Base-by-base conservation (phyloP, 208 protist genomes). In the Crithidia brevicula region DNA sequence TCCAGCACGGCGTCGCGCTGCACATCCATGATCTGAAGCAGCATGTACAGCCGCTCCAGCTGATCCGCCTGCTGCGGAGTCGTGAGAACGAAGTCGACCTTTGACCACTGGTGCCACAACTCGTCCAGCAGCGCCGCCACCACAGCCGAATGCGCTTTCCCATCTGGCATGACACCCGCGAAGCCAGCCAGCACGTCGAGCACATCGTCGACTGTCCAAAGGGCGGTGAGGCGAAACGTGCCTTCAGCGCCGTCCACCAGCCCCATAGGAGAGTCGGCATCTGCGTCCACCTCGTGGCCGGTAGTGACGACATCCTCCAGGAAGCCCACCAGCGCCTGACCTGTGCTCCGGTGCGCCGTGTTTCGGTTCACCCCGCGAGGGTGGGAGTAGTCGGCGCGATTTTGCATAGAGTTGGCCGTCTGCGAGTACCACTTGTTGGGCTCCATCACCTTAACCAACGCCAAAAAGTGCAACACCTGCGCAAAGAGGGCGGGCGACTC, bases 381-480 rank as follows among this genome's bases (percentile, higher is more conserved):
- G 58, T 96, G 91, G 30, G 65, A 73, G 74, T 96, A 96, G 79
- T 96, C 88, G 5, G 85, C 86, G 18, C 91, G 79, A 62, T 96
- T 96, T 18, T 79, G 82, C 42, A 77, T 76, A 2, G 77, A 59
- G 68, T 88, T 91, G 5, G 77, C 51, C 34, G 85, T 86, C 34
- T 60, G 66, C 9, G 86, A 82, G 72, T 85, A 94, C 89, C 91
- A 96, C 73, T 77, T 81, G 70, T 96, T 94, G 25, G 91, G 91
- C 77, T 94, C 81, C 57, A 94, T 83, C 1, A 96, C 59, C 62
- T 92, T 92, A 20, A 93, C 83, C 0, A 93, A 72, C 1, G 91
- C 86, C 25, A 96, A 75, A 60, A 96, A 96, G 67, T 94, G 83
- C 4, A 94, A 67, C 25, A 96, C 79, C 54, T 93, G 83, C 3